phyloP scores from a whole-genome alignment of 306 rosid species.

The Argentina anserina region DNA sequence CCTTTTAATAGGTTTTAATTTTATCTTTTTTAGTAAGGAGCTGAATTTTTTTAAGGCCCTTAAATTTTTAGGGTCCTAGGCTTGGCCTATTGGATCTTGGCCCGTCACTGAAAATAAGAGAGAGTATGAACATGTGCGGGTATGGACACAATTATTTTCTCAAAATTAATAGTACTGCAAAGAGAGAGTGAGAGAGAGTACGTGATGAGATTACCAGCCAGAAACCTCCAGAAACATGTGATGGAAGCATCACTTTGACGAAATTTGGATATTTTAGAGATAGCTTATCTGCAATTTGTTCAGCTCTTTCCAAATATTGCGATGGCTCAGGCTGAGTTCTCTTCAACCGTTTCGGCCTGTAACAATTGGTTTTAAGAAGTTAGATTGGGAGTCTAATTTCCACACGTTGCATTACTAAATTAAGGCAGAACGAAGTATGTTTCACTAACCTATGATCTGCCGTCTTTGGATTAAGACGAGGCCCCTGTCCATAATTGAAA shows the following conservation, averaged over 20 bases:
- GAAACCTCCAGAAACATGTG: conserved; percentile 46
- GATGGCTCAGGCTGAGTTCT: neutral
- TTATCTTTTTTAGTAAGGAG: no score
- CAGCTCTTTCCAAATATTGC: conserved; percentile 19
- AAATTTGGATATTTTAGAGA: conserved; percentile 30
- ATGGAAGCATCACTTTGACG: conserved; percentile 36
- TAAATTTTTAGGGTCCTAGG: no score
- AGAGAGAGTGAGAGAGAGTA: neutral
- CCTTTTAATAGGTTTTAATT: no score
- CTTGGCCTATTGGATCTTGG: no score
- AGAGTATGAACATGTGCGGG: no score
- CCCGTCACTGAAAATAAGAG: no score
- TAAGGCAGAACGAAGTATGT: neutral
- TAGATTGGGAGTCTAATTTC: neutral
- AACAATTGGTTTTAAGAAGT: no score
- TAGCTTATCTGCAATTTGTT: conserved; percentile 29
- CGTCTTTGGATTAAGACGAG: no score
- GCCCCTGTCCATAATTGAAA: neutral
- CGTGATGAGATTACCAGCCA: conserved; percentile 41
- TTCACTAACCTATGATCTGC: neutral
- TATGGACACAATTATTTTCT: no score
- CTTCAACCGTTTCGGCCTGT: neutral
- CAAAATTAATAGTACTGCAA: neutral
- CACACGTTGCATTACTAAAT: neutral
- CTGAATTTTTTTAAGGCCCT: no score